Evolutionary conservation across 768 basidiomycete species (phyloP).

Genomic region (Cystoderma amianthinum): DNA sequence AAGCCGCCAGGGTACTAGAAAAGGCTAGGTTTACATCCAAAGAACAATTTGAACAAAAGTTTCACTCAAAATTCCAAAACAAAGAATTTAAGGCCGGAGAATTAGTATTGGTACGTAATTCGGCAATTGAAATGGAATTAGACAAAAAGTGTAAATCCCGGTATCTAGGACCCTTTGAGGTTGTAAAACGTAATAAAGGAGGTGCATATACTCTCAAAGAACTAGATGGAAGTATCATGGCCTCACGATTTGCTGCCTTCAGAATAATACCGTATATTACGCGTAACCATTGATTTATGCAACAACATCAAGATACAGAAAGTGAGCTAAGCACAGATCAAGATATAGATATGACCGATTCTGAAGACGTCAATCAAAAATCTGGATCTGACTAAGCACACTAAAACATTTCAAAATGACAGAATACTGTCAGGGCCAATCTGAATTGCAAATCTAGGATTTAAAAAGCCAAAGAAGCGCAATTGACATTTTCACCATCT

Average conservation of each 20-base stretch:
- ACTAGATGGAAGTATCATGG: conserved; percentile 6
- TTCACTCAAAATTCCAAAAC: background rate
- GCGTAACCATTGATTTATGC: too few species aligned
- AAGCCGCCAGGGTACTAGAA: background rate
- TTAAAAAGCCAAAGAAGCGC: too few species aligned
- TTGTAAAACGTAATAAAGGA: background rate
- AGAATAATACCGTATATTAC: conserved; percentile 10
- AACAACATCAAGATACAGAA: too few species aligned
- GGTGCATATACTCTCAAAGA: conserved; percentile 7
- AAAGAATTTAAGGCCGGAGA: background rate
- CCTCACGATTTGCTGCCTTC: conserved; percentile 6
- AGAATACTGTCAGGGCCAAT: too few species aligned
- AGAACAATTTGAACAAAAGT: background rate
- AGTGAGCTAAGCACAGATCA: too few species aligned
- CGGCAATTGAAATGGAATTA: background rate
- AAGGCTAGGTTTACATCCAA: background rate
- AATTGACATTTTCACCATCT: too few species aligned
- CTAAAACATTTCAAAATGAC: too few species aligned
- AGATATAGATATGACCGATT: too few species aligned
- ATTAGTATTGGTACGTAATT: background rate
- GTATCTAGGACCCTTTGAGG: conserved; percentile 4
- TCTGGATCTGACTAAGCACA: too few species aligned
- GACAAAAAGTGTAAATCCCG: background rate
- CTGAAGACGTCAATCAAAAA: too few species aligned
- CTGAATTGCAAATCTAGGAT: too few species aligned